Evolutionary conservation across 495 filamentous ascomycete genomes (phyloP).

Genomic region (Aspergillus ellipticus): DNA sequence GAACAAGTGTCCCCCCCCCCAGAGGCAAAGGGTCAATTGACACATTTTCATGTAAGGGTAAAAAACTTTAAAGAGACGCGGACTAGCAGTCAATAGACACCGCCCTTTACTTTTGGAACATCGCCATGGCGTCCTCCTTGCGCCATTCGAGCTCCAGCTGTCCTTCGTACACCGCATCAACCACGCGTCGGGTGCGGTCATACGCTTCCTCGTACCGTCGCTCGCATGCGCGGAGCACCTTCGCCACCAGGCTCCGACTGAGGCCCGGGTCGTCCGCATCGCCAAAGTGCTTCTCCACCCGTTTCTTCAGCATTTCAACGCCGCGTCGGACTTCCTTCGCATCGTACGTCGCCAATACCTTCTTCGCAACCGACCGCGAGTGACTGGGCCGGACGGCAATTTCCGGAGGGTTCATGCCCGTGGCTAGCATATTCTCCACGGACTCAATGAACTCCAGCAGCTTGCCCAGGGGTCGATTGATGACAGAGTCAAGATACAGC

Average conservation of each 20-base stretch:
- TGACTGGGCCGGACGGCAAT: slow-evolving; percentile 75
- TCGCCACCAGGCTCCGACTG: slow-evolving; percentile 64
- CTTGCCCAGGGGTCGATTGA: slow-evolving; percentile 83
- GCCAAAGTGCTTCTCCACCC: slow-evolving; percentile 95
- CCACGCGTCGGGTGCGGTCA: slow-evolving; percentile 63
- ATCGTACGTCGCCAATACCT: slow-evolving; percentile 75
- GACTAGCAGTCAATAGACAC: background rate
- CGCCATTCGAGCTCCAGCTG: slow-evolving; percentile 60
- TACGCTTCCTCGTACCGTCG: slow-evolving; percentile 69
- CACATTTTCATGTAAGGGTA: slow-evolving; percentile 12
- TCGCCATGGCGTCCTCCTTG: slow-evolving; percentile 51
- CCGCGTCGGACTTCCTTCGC: slow-evolving; percentile 78
- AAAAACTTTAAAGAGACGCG: slow-evolving; percentile 8
- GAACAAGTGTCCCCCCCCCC: background rate
- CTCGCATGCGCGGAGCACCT: slow-evolving; percentile 81
- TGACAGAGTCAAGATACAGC: slow-evolving; percentile 81
- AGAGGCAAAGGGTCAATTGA: background rate
- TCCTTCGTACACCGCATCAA: slow-evolving; percentile 60
- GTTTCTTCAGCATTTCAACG: slow-evolving; percentile 78
- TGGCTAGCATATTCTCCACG: slow-evolving; percentile 63
- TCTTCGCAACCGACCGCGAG: slow-evolving; percentile 76
- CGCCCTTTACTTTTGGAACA: slow-evolving; percentile 45
- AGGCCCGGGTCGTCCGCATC: slow-evolving; percentile 74
- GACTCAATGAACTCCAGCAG: slow-evolving; percentile 86
- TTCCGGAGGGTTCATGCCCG: slow-evolving; percentile 35